Base-by-base conservation (phyloP, 208 protist genomes). In the Leishmania gerbilli region DNA sequence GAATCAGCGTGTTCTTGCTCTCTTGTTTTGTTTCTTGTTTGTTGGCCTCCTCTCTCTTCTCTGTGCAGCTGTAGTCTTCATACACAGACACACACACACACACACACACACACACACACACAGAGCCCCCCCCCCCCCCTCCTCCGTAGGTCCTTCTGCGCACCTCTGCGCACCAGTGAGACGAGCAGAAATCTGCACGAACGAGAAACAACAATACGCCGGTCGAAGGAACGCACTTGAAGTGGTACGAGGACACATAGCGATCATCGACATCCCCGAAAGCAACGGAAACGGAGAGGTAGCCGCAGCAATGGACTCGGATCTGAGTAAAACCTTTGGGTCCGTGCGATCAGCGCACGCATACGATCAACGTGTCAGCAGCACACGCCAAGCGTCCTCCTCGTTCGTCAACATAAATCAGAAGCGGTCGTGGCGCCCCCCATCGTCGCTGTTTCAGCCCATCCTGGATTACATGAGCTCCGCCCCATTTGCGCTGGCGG, bases 351-450 rank as follows among this genome's bases (percentile, higher is more conserved):
- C 84, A 21, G 67, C 47, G 17, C 72, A 87, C 56, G 76, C 82
- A 21, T 85, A 85, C 47, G 82, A 85, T 49, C 82, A 71, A 19
- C 55, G 77, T 51, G 77, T 76, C 74, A 78, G 74, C 71, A 81
- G 49, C 64, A 78, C 49, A 9, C 77, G 58, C 11, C 68, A 49
- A 27, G 67, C 72, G 31, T 71, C 80, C 15, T 87, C 87, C 5
- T 92, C 89, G 0, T 92, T 92, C 47, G 84, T 92, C 31, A 76
- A 69, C 0, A 81, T 92, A 19, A 85, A 92, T 67, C 74, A 90
- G 45, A 90, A 88, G 74, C 84, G 82, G 1, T 91, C 86, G 17
- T 91, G 86, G 82, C 79, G 84, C 4, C 90, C 88, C 7, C 80
- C 87, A 34, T 83, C 80, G 49, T 77, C 67, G 37, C 64, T 90